Evolutionary conservation across 371 early-diverging fungal genomes (phyloP), one percentile per base, ranked within the genome.

Genomic region (Blastocladiella emersonii): DNA sequence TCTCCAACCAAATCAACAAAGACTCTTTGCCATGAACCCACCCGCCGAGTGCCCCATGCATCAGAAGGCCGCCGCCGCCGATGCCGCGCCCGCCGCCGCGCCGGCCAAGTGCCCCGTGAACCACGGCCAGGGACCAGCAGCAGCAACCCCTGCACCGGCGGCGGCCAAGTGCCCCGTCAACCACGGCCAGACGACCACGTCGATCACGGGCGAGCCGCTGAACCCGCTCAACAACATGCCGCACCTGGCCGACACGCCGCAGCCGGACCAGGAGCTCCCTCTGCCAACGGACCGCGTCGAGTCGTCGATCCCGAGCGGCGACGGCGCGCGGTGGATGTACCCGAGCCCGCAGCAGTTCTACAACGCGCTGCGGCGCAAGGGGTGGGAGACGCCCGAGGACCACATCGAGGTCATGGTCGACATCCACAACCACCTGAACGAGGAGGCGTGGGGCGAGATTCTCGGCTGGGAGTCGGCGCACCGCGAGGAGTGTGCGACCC

Each of bases 351-450:
- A 94, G 72, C 91, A 90, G 72, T 98, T 98, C 72, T 96, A 91
- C 75, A 93, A 92, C 69, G 96, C 98, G 0, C 76, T 98, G 57
- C 85, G 86, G 61, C 81, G 95, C 43, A 98, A 98, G 71, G 89
- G 91, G 43, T 91, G 89, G 92, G 85, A 90, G 56, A 88, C 96
- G 1, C 87, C 87, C 6, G 95, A 93, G 70, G 84, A 85, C 45
- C 85, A 91, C 57, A 83, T 98, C 60, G 88, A 86, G 53, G 86
- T 86, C 1, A 92, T 98, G 88, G 95, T 96, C 1, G 86, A 90
- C 68, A 95, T 98, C 67, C 98, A 98, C 74, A 98, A 98, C 72
- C 89, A 90, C 65, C 78, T 98, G 69, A 98, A 98, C 68, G 97
- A 98, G 70, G 89, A 85, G 55, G 89, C 89, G 43, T 98, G 98